A percentile compares a stretch with the other conserved stretches of the same genome.
Evolutionary conservation across 345 rosid species (phyloP).

Genomic region (Noccaea bulbosa): DNA sequence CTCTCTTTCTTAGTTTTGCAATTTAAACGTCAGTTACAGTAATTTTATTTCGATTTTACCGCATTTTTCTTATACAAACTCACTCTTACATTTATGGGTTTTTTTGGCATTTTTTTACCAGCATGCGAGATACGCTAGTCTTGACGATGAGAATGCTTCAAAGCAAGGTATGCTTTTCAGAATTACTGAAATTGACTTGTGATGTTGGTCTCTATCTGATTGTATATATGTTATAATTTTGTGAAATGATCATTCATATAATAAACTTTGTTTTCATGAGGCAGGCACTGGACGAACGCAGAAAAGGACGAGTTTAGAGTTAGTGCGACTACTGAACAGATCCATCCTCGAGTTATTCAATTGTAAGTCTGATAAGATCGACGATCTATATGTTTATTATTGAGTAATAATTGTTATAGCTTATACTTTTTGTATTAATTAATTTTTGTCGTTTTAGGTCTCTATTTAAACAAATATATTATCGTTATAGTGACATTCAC

Average conservation of each 20-base stretch:
- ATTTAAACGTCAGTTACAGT: background rate
- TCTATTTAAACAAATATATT: constrained; percentile 10
- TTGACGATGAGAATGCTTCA: constrained; percentile 76
- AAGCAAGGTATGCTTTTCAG: constrained; percentile 59
- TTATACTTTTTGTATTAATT: constrained; percentile 14
- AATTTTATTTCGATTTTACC: background rate
- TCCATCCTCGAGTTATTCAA: constrained; percentile 41
- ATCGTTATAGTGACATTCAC: constrained; percentile 24
- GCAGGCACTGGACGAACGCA: constrained; percentile 79
- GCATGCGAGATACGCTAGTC: constrained; percentile 76
- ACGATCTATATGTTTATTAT: constrained; percentile 23
- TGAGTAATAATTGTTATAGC: constrained; percentile 31
- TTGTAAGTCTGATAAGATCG: constrained; percentile 3
- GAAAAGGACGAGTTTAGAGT: constrained; percentile 62
- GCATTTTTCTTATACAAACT: background rate
- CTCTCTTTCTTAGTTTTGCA: background rate
- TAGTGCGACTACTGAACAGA: constrained; percentile 31
- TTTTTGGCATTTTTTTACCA: constrained; percentile 33
- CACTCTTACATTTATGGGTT: background rate
- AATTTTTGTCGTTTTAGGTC: constrained; percentile 33
- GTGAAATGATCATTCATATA: background rate
- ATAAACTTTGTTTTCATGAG: constrained; percentile 17
- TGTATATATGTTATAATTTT: background rate
- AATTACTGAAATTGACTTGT: constrained; percentile 7
- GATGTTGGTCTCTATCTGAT: constrained; percentile 9